A percentile compares a stretch with the other conserved stretches of the same genome.
Evolutionary conservation across 768 basidiomycete genomes (phyloP).

Genomic region (Coprinopsis sp.): DNA sequence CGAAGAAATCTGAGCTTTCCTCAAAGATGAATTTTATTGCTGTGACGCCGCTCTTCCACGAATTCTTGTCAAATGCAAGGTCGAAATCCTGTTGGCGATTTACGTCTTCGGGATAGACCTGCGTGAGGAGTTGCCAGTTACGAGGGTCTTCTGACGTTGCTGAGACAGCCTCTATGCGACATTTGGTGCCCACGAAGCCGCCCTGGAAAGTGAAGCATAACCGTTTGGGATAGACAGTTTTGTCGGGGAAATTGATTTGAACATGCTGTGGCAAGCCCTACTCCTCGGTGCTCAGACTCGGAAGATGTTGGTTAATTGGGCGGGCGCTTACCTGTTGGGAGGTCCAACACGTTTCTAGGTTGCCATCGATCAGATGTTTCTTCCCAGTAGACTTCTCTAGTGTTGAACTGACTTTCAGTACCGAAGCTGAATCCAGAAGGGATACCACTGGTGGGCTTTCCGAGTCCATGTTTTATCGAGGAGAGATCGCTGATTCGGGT

Average conservation of each 20-base stretch:
- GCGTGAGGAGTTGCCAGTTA: conserved; percentile 47
- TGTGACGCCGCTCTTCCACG: conserved; percentile 30
- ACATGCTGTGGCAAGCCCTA: conserved; percentile 78
- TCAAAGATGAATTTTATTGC: conserved; percentile 68
- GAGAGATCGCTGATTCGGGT: not conserved
- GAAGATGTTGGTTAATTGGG: not conserved
- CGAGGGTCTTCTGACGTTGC: conserved; percentile 20
- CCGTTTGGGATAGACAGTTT: conserved; percentile 49
- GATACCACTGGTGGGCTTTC: conserved; percentile 27
- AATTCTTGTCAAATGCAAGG: conserved; percentile 26
- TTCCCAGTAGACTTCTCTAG: conserved; percentile 71
- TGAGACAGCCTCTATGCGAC: conserved; percentile 40
- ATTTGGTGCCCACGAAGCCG: conserved; percentile 74
- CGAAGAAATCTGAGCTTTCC: conserved; percentile 82
- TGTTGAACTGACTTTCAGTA: conserved; percentile 69
- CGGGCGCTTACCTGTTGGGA: conserved; percentile 58
- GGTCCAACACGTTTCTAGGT: conserved; percentile 80
- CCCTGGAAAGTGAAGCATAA: conserved; percentile 76
- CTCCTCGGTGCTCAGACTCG: not conserved
- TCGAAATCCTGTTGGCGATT: conserved; percentile 71
- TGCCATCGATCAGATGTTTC: conserved; percentile 64
- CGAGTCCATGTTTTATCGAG: conserved; percentile 14
- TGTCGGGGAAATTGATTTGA: conserved; percentile 51
- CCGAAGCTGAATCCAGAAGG: conserved; percentile 30
- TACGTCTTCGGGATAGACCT: conserved; percentile 75